A percentile compares a stretch with the other conserved stretches of the same genome.
Conservation (phyloP, 2,329 filamentous ascomycete species). For the Amauroascus niger region DNA sequence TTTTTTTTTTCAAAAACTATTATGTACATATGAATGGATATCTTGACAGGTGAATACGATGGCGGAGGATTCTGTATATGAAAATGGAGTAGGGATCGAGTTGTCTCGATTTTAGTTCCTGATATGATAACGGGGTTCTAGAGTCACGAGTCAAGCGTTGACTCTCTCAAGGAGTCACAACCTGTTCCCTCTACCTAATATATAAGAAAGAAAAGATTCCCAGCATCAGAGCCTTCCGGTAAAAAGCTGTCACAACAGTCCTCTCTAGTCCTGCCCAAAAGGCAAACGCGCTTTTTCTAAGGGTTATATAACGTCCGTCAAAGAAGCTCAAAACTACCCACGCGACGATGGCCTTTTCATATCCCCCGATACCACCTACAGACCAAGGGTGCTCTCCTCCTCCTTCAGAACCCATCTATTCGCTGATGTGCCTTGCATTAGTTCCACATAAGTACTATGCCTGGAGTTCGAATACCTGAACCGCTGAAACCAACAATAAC, state of each 20-base stretch:
- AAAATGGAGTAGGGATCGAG: too few species aligned
- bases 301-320: background rate
- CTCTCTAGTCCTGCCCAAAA: background rate
- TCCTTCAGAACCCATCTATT: background rate
- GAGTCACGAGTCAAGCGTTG: too few species aligned
- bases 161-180: background rate
- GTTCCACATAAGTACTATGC: background rate
- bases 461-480: background rate
- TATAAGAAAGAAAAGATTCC: background rate
- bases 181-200: background rate
- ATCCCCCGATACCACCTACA: background rate
- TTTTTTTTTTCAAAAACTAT: background rate
- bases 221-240: background rate
- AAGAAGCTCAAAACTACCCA: background rate
- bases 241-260: background rate
- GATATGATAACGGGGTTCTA: too few species aligned
- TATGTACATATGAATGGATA: too few species aligned
- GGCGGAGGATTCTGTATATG: too few species aligned
- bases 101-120: too few species aligned
- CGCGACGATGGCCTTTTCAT: background rate
- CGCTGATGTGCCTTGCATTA: background rate
- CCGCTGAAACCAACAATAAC: constrained; percentile 1
- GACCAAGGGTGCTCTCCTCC: background rate
- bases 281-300: background rate
- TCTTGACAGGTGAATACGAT: too few species aligned